Evolutionary conservation across 2,329 filamentous ascomycete species (phyloP), one percentile per base, ranked within the genome.

Genomic region (Verticillium nubilum): DNA sequence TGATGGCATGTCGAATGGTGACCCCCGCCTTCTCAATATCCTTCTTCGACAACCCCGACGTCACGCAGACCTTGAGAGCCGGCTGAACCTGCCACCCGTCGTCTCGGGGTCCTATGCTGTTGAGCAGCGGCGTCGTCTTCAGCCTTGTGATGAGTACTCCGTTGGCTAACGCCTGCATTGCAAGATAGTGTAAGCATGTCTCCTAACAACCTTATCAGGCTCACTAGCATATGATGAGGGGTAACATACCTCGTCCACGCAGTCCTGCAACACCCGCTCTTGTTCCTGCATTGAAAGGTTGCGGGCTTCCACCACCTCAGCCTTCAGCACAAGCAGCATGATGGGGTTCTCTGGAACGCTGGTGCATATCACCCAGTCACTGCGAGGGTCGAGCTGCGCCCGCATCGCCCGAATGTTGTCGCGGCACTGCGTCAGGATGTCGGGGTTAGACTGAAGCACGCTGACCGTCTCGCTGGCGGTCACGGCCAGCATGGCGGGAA

Each of bases 21-120:
- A 88, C 86, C 15, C 93, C 95, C 0, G 95, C 92, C 79, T 96
- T 97, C 77, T 99, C 96, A 58, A 93, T 90, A 73, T 99, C 95
- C 78, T 96, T 97, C 80, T 90, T 96, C 26, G 90, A 90, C 63
- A 99, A 78, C 1, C 90, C 95, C 5, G 86, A 90, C 0, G 93
- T 97, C 58, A 97, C 81, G 70, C 94, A 98, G 13, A 98, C 85
- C 76, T 98, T 97, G 63, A 99, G 81, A 0, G 92, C 91, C 10
- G 95, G 91, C 66, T 85, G 82, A n/a, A 88, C 80, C 61, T 85
- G 83, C 79, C 89, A 91, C 35, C 81, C 82, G 52, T 85, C 81
- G 60, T 93, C 89, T 69, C 88, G 88, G 15, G 86, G 82, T 54
- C 85, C 85, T 52, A 88, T 84, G 37, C 85, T 77, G 56, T 79